These are phyloP conservation scores for Globisporangium mamillatum DNA, from an alignment of 352 stramenopile species.

Conservation along the genomic window DNA sequence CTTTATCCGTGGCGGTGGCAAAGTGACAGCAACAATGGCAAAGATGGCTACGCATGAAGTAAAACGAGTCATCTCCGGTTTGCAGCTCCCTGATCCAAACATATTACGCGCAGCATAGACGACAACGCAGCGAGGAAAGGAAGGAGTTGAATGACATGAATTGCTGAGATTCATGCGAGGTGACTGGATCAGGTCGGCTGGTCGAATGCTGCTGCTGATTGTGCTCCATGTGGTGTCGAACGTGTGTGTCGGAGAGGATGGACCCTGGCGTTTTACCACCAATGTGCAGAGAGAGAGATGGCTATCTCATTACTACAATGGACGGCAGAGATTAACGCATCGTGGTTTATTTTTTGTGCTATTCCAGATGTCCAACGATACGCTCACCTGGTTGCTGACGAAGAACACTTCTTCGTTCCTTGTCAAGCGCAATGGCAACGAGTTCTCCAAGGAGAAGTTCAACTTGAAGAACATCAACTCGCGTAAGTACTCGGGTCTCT, in stretches of 20 bases:
- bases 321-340: not conserved
- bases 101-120: not conserved
- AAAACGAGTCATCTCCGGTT: not conserved
- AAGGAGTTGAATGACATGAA: not conserved
- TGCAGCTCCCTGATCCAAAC: not conserved
- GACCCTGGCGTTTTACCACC: not conserved
- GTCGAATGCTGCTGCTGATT: not conserved
- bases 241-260: not conserved
- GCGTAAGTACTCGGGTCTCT: conserved; percentile 96
- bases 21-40: no score
- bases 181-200: not conserved
- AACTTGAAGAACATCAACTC: conserved; percentile 95
- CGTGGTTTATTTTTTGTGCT: not conserved
- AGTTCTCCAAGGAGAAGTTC: conserved; percentile 93
- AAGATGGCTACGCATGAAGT: no score
- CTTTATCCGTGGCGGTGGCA: not conserved
- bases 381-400: conserved; percentile 95
- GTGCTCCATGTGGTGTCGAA: not conserved
- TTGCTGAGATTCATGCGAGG: not conserved
- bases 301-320: not conserved
- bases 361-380: conserved; percentile 89
- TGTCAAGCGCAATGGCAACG: conserved; percentile 89
- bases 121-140: not conserved
- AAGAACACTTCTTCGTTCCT: conserved; percentile 97
- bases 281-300: not conserved